Evolutionary conservation across 2,329 filamentous ascomycete genomes (phyloP), one percentile per base, ranked within the genome.

Genomic region (Pseudogymnoascus sp.): DNA sequence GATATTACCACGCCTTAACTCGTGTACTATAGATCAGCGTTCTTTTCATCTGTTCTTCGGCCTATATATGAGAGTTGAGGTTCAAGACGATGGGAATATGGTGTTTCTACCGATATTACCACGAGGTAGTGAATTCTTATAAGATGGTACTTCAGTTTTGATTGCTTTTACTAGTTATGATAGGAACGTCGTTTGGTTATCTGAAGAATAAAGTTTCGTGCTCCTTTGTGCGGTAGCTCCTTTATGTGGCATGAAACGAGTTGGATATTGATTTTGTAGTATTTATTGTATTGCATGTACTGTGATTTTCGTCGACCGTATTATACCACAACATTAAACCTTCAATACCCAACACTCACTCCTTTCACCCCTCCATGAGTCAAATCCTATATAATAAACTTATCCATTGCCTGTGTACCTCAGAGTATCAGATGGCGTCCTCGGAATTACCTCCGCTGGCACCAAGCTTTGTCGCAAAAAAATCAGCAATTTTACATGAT

Each of bases 401-500:
- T 21, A 34, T n/a, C 28, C 36, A 16, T 57, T 34, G 6, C 16
- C 6, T 36, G 5, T 34, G 16, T 21, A 34, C 28, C 6, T 5
- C 51, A 14, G 19, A 21, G n/a, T 19, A 14, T 34, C 28, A 36
- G n/a, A 57, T 57, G 51, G 28, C 51, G 5, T 57, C 51, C n/a
- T 14, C 16, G 14, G 25, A n/a, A 57, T 34, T n/a, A 14, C 51
- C 51, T 34, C 8, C 28, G 28, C 28, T 57, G 2, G 51, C 28
- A 1, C 62, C 65, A 7, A 71, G 72, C 28, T 90, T 90, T 72
- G 61, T 76, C 43, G 72, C 76, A 54, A 89, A 85, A 73, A 98
- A 97, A 76, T 74, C 77, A 62, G 86, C 83, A 65, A 96, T 96
- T 68, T 78, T 97, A 13, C 77, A 81, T 45, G 84, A 88, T 68